Base-by-base conservation (phyloP, 345 rosid genomes). In the Pugionium cornutum region DNA sequence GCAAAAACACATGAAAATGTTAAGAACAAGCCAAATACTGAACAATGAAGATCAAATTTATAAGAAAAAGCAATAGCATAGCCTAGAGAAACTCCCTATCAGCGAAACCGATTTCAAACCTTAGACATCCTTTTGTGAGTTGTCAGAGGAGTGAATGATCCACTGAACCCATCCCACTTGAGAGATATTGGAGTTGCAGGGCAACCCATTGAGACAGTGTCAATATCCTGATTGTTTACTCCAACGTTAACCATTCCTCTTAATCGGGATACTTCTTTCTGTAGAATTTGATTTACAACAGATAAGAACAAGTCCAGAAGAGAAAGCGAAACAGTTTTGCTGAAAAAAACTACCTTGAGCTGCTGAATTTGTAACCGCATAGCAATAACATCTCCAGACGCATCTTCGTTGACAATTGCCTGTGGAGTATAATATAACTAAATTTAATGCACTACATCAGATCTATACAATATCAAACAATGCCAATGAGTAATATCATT, bases 381-480 rank as follows among this genome's bases (percentile, higher is more conserved):
- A 53, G 91, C 85, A 78, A 90, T 79, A 54, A 90, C 91, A 84
- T 94, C 97, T 60, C 99, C 99, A 37, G 91, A 88, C 53, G 99
- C 88, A 80, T 94, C 99, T 82, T 94, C 99, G 53, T 94, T 94
- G 61, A 94, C 81, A 67, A 94, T 81, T 51, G 97, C 99, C 99
- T 94, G 77, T 64, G 66, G 41, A 40, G 66, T 37, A 45, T 40
- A 11, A 62, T 11, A 29, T 29, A 11, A 54, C 41, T 62, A 39
- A 10, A 44, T 41, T 9, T 34, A 44, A 6, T 68, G 37, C 60
- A 39, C 30, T 29, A 30, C 35, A 54, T 5, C 32, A 53, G 42
- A 27, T 56, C 26, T 39, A 54, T 61, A 54, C 51, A 9, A 48
- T 48, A 48, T 9, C 11, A 51, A 54, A 53, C 55, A 59, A 44